Evolutionary conservation across 2,329 filamentous ascomycete species (phyloP).

Genomic region (Incumbomyces lentus): DNA sequence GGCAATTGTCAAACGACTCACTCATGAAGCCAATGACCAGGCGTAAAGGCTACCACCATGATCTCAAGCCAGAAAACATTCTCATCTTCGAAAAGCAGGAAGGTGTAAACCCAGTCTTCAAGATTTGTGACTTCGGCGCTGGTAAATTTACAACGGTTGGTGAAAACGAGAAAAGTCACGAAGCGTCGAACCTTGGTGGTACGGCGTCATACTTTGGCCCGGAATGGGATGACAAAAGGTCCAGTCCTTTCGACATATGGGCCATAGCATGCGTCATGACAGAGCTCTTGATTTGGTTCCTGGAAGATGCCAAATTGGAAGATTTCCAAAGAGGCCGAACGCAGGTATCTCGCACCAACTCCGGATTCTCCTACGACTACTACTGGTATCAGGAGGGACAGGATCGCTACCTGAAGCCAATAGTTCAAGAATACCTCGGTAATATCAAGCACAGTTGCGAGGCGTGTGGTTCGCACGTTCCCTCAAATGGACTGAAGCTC

Average conservation of each 20-base stretch:
- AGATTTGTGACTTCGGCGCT: slow-evolving; percentile 8
- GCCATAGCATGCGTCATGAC: slow-evolving; percentile 7
- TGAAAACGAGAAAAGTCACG: neutral
- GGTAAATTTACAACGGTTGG: slow-evolving; percentile 2
- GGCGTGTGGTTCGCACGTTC: too few species aligned
- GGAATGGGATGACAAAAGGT: neutral
- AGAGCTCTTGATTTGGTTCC: slow-evolving; percentile 6
- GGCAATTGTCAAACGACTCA: neutral
- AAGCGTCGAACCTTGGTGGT: neutral
- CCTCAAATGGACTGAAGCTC: too few species aligned
- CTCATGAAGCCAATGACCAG: neutral
- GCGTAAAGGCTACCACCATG: slow-evolving; percentile 10
- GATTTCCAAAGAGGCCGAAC: too few species aligned
- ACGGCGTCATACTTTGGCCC: slow-evolving; percentile 8
- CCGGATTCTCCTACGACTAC: neutral
- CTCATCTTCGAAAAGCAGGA: slow-evolving; percentile 6
- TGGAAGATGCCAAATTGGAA: neutral
- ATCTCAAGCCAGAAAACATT: slow-evolving; percentile 14
- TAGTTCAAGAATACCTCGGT: neutral
- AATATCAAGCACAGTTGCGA: too few species aligned
- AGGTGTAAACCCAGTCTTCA: slow-evolving; percentile 6
- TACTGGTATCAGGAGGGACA: neutral
- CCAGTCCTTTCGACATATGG: slow-evolving; percentile 10
- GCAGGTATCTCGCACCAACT: neutral
- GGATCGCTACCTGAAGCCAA: neutral